These are phyloP conservation scores for Emergomyces pasteurianus DNA, from an alignment of 2,329 filamentous ascomycete species.

Conservation along the genomic window DNA sequence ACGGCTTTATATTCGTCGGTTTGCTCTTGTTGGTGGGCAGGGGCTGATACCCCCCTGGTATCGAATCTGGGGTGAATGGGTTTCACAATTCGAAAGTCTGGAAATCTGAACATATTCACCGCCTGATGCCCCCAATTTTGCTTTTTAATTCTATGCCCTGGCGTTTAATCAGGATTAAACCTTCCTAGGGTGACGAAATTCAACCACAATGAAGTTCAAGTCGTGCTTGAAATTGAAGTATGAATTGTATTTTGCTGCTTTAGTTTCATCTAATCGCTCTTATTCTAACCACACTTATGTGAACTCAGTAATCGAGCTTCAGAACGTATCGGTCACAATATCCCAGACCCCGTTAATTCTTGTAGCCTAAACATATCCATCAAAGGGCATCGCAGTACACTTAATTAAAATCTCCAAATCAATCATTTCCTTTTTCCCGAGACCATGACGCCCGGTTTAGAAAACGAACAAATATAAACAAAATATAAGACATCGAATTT, in stretches of 20 bases:
- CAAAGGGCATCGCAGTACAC: neutral
- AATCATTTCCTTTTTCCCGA: neutral
- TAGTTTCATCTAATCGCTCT: neutral
- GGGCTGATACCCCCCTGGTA: neutral
- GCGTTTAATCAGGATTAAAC: neutral
- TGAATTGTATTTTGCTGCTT: neutral
- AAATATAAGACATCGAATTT: too few species aligned
- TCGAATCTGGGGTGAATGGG: neutral
- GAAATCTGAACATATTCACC: neutral
- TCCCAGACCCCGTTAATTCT: neutral
- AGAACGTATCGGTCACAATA: neutral
- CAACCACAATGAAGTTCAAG: neutral
- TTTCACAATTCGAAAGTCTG: neutral
- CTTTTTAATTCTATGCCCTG: neutral
- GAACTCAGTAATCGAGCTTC: neutral
- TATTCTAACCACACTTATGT: neutral
- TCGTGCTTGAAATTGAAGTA: neutral
- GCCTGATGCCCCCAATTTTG: neutral
- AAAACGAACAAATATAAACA: neutral
- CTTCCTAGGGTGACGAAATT: neutral
- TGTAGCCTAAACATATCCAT: neutral
- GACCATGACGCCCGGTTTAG: neutral
- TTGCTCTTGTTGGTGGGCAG: neutral
- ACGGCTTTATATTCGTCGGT: neutral
- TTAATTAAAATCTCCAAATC: neutral